Percentiles rank a stretch among this genome's conserved stretches.
phyloP scores from a whole-genome alignment of 2,329 filamentous ascomycete genomes.

The Colletotrichum somersetense region DNA sequence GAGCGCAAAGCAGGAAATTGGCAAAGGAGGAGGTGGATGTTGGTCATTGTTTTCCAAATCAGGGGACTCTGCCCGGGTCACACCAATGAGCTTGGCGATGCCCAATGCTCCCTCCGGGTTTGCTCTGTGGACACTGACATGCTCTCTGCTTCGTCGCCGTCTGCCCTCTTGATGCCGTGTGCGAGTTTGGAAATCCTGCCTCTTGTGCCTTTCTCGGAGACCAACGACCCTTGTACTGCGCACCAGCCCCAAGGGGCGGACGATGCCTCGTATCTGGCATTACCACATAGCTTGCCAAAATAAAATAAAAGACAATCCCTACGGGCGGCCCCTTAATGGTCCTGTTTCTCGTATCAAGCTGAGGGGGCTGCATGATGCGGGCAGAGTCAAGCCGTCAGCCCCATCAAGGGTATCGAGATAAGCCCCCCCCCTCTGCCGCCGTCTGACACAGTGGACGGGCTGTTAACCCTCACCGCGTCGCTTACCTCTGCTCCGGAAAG shows the following conservation, averaged over 20 bases:
- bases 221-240: too few relatives aligned
- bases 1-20: background rate
- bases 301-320: background rate
- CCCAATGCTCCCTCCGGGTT: background rate
- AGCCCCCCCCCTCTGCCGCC: background rate
- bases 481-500: background rate
- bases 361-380: constrained; percentile 8
- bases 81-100: background rate
- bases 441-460: constrained; percentile 2
- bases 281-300: background rate
- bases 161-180: background rate
- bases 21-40: background rate
- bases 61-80: too few relatives aligned
- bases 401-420: background rate
- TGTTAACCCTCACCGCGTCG: background rate
- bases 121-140: background rate
- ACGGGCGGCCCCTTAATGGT: background rate
- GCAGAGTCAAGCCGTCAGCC: background rate
- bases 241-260: too few relatives aligned
- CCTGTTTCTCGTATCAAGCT: background rate
- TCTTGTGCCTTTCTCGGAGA: background rate
- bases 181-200: too few relatives aligned
- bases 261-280: background rate
- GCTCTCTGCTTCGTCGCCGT: background rate
- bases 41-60: background rate